Evolutionary conservation across 805 yeast species (phyloP), one percentile per base, ranked within the genome.

Genomic region (Schizosaccharomyces japonicus): DNA sequence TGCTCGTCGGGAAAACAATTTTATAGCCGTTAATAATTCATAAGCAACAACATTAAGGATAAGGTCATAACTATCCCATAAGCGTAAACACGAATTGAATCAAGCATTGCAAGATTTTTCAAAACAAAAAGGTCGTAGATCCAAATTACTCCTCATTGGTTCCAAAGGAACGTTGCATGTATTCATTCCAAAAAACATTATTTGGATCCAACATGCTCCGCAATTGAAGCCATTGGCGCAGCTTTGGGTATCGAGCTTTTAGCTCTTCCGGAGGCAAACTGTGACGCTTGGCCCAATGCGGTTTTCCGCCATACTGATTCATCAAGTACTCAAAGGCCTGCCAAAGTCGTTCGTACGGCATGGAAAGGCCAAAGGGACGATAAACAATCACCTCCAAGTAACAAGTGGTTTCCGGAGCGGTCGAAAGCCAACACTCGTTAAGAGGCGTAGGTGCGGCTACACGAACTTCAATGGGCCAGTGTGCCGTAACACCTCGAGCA

Each of bases 241-340:
- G 67, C 53, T 76, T 77, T 6, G 75, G 72, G 8, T 90, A 94
- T 58, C 76, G 81, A 94, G 94, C 81, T 53, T 73, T 73, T 48
- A 68, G 66, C 64, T 82, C 73, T 50, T 72, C 72, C 6, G 71
- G 68, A 29, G 75, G 73, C 58, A 83, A 75, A 1, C 95, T 95
- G 60, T 83, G 87, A 62, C 84, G 85, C 67, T 87, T 87, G 15
- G 98, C 98, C 98, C 98, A 87, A 61, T 87, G 98, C 1, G 98
- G 98, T 60, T 76, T 80, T 40, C 98, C 98, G 32, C 80, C 84
- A 27, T 79, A 84, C 26, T 73, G 75, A 47, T 68, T 69, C 68
- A 85, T 66, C 1, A 82, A 72, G 48, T 72, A 71, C 62, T 87
- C 98, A 61, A 87, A 87, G n/a, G 69, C 66, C 46, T 71, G 70